phyloP scores from a whole-genome alignment of 148 eudicot genomes.

The Polygonum maritimum region DNA sequence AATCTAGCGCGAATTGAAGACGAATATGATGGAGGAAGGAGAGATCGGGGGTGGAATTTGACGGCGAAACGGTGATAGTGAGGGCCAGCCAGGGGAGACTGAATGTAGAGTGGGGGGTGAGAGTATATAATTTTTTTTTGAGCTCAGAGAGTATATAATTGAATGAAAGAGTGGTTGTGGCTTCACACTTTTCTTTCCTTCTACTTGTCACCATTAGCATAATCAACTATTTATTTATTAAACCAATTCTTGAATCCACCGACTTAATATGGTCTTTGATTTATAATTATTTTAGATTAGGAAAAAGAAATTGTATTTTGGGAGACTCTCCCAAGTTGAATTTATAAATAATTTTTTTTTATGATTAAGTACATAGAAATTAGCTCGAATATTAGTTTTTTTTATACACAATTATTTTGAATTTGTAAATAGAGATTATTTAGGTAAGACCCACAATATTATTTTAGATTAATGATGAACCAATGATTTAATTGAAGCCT shows the following conservation, averaged over 20 bases:
- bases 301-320: neutral
- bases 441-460: too few relatives aligned
- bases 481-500: too few relatives aligned
- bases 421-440: too few relatives aligned
- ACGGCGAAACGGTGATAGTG: constrained; percentile 5
- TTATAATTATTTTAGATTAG: neutral
- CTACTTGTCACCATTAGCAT: neutral
- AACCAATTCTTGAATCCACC: neutral
- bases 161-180: neutral
- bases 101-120: neutral
- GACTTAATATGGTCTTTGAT: neutral
- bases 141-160: neutral
- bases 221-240: neutral
- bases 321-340: neutral
- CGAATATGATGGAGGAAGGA: neutral
- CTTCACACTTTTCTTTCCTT: neutral
- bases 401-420: too few relatives aligned
- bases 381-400: too few relatives aligned
- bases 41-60: neutral
- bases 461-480: too few relatives aligned
- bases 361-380: too few relatives aligned
- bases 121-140: neutral
- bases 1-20: neutral
- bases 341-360: too few relatives aligned
- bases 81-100: neutral